Percentiles rank a stretch among this genome's conserved stretches.
phyloP scores from a whole-genome alignment of 306 rosid species.

The Lotus japonicus region DNA sequence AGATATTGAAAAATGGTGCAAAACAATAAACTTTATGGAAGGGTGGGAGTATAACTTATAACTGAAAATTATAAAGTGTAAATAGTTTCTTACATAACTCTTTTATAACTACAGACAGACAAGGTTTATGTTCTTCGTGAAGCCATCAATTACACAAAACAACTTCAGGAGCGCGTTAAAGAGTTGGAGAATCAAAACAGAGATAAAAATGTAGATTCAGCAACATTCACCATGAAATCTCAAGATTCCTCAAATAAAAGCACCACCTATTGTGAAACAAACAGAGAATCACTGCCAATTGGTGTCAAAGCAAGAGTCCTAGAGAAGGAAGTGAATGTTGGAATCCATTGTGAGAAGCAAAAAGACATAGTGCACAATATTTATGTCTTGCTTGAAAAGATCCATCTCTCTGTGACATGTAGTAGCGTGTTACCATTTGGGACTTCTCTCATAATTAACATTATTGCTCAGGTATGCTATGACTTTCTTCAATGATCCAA shows the following conservation, averaged over 20 bases:
- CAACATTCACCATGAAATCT: conserved; percentile 8
- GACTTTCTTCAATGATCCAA: too few relatives aligned
- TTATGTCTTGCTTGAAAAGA: conserved; percentile 6
- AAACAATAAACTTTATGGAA: too few relatives aligned
- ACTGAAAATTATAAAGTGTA: too few relatives aligned
- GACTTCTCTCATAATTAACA: conserved; percentile 16
- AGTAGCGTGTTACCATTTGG: conserved; percentile 28
- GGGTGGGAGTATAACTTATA: too few relatives aligned
- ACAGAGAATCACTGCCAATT: not conserved
- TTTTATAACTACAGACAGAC: conserved; percentile 15
- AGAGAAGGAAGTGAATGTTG: conserved; percentile 22
- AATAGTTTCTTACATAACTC: not conserved
- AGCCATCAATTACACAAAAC: conserved; percentile 20
- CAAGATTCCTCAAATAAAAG: not conserved
- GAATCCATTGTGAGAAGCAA: conserved; percentile 25
- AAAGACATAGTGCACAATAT: conserved; percentile 12
- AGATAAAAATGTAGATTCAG: not conserved
- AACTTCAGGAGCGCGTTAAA: conserved; percentile 13
- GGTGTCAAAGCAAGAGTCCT: conserved; percentile 26
- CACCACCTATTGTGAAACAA: not conserved
- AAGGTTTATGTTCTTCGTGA: conserved; percentile 21
- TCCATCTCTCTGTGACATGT: conserved; percentile 13
- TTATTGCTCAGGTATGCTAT: conserved; percentile 28
- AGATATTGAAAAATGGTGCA: too few relatives aligned
- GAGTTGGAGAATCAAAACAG: conserved; percentile 20